Evolutionary conservation across 345 rosid genomes (phyloP).

Genomic region (thale cress (Arabidopsis thaliana)): DNA sequence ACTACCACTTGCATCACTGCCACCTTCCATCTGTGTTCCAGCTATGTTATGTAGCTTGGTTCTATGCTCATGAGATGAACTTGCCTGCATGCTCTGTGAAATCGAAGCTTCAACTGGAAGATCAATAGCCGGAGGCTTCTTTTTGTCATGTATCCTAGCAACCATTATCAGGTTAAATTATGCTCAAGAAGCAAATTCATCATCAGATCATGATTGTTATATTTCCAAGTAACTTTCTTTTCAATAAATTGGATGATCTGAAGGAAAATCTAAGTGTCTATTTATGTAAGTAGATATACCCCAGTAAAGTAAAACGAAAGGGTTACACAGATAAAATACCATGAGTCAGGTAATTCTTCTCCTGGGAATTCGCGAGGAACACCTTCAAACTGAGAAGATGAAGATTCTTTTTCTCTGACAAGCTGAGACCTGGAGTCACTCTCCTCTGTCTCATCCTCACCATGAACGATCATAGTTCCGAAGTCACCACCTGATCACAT

Average conservation of each 20-base stretch:
- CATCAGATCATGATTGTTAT: slow-evolving; percentile 8
- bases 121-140: slow-evolving; percentile 46
- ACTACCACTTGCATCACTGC: slow-evolving; percentile 49
- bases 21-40: slow-evolving; percentile 53
- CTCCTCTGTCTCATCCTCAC: slow-evolving; percentile 56
- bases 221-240: slow-evolving; percentile 8
- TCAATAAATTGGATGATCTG: neutral
- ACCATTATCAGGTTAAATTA: slow-evolving; percentile 23
- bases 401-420: slow-evolving; percentile 47
- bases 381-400: slow-evolving; percentile 46
- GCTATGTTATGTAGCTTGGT: slow-evolving; percentile 47
- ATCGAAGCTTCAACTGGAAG: slow-evolving; percentile 48
- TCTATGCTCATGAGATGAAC: slow-evolving; percentile 50
- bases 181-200: slow-evolving; percentile 19
- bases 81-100: slow-evolving; percentile 36
- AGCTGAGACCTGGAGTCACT: slow-evolving; percentile 40
- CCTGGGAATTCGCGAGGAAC: slow-evolving; percentile 48
- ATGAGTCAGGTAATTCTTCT: slow-evolving; percentile 44
- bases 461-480: slow-evolving; percentile 82
- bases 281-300: neutral
- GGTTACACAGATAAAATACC: slow-evolving; percentile 47
- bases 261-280: neutral
- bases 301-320: neutral
- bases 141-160: slow-evolving; percentile 55
- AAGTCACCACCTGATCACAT: slow-evolving; percentile 64